Evolutionary conservation across 495 filamentous ascomycete species (phyloP), one percentile per base, ranked within the genome.

Genomic region (Lasiosphaeris hirsuta): DNA sequence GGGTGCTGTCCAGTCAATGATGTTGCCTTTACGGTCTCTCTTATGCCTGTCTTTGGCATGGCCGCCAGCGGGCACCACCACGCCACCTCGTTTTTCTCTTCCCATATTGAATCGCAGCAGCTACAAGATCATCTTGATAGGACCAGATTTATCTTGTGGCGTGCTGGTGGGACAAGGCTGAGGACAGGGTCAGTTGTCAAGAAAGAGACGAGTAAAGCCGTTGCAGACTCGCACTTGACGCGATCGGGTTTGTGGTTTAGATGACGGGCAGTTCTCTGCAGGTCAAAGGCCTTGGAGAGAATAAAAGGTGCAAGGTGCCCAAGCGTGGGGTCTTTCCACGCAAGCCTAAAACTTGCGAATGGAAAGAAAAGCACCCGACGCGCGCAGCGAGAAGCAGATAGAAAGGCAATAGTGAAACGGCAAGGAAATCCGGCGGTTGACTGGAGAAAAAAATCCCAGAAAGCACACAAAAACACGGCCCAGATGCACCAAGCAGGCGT

Each of bases 1-100:
- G 6, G 71, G 69, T 1, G 66, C 66, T 7, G 44, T 59, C 70
- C 68, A 70, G 38, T 72, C 66, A 17, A 62, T 45, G 11, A 58
- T 9, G n/a, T 63, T 66, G 40, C 60, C 59, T 40, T 58, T 66
- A 23, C 61, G 61, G 13, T 68, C 66, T 43, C 46, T 69, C 50
- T 66, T 69, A 46, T 72, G 70, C 52, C 70, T 59, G 4, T 66
- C 64, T 51, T 72, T 72, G 55, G 70, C 70, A 56, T 66, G 61
- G 41, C 54, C 51, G 10, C 66, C 63, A 10, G 46, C 39, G 59
- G 64, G 51, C 30, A 54, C 56, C 4, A 62, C 66, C 7, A 57
- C 60, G 55, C 46, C 66, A 43, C 37, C 51, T 44, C 46, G 64
- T 51, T 66, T 71, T 42, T 69, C 61, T 64, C 64, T 67, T 51